A percentile compares a stretch with the other conserved stretches of the same genome.
Evolutionary conservation across 1,139 yeast genomes (phyloP).

Genomic region (Candida sanyaensis): DNA sequence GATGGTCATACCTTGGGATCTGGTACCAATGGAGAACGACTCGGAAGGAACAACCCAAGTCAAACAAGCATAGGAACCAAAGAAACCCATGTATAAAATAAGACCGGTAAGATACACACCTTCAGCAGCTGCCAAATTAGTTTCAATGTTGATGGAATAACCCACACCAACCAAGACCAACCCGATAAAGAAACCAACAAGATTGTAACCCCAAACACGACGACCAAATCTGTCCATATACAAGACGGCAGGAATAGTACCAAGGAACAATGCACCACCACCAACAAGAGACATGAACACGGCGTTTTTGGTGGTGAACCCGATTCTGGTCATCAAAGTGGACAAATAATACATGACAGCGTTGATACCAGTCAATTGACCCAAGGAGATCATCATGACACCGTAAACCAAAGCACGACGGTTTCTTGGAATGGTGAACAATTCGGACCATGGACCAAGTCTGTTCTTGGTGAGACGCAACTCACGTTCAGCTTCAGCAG

Average conservation of each 20-base stretch:
- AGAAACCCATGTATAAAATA: conserved; percentile 62
- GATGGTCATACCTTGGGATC: conserved; percentile 56
- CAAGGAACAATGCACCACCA: conserved; percentile 59
- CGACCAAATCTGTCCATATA: conserved; percentile 65
- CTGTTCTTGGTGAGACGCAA: conserved; percentile 24
- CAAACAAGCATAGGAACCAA: conserved; percentile 63
- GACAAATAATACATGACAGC: conserved; percentile 61
- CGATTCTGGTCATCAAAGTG: conserved; percentile 49
- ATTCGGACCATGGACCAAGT: conserved; percentile 44
- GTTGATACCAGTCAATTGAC: conserved; percentile 59
- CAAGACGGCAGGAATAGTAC: conserved; percentile 62
- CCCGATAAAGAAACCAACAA: conserved; percentile 58
- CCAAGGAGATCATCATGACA: conserved; percentile 55
- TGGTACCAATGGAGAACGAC: conserved; percentile 45
- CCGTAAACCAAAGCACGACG: conserved; percentile 61
- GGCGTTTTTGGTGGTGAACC: conserved; percentile 42
- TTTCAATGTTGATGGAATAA: conserved; percentile 36
- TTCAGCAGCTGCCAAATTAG: conserved; percentile 47
- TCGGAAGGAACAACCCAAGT: conserved; percentile 60
- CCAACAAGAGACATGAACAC: conserved; percentile 63
- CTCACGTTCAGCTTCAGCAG: conserved; percentile 30
- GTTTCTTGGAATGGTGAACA: conserved; percentile 54
- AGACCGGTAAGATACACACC: conserved; percentile 63
- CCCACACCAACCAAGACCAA: conserved; percentile 59
- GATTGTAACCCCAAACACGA: conserved; percentile 40